phyloP scores from a whole-genome alignment of 2,329 filamentous ascomycete genomes.

The Verticillium albo-atrum region DNA sequence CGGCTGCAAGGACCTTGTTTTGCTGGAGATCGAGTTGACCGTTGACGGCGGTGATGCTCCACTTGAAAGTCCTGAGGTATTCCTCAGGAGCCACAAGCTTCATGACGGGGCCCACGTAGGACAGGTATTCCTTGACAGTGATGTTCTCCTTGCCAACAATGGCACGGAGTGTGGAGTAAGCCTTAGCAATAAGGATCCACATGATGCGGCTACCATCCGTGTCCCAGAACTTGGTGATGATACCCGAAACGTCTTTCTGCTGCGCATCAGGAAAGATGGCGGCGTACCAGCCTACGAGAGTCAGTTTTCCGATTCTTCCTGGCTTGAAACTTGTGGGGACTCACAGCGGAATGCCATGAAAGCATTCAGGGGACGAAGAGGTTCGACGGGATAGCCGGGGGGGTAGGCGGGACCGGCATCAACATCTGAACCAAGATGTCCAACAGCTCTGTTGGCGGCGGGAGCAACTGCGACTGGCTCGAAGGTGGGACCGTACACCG shows the following conservation, averaged over 20 bases:
- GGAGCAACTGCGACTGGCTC: too few species aligned
- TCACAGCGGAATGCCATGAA: conserved; percentile 20
- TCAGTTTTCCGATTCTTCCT: too few species aligned
- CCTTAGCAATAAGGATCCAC: conserved; percentile 49
- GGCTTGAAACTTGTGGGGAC: background rate
- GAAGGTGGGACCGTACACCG: too few species aligned
- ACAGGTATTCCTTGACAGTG: conserved; percentile 42
- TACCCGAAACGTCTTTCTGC: conserved; percentile 49
- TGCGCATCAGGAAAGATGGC: conserved; percentile 37
- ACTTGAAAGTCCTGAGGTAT: conserved; percentile 43
- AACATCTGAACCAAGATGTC: too few species aligned
- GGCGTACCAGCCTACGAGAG: conserved; percentile 39
- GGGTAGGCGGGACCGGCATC: too few species aligned
- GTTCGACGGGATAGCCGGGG: too few species aligned
- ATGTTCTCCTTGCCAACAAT: conserved; percentile 39
- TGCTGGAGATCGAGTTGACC: conserved; percentile 13
- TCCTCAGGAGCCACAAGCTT: conserved; percentile 36
- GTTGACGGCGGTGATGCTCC: conserved; percentile 30
- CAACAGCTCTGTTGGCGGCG: too few species aligned
- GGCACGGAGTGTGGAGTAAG: conserved; percentile 50
- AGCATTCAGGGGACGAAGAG: conserved; percentile 15
- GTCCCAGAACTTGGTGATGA: conserved; percentile 44
- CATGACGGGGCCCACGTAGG: conserved; percentile 38
- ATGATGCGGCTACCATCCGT: conserved; percentile 44
- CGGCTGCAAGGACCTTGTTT: conserved; percentile 4